These are phyloP conservation scores for Capsella rubella DNA, from an alignment of 441 rosid genomes.

Conservation along the genomic window DNA sequence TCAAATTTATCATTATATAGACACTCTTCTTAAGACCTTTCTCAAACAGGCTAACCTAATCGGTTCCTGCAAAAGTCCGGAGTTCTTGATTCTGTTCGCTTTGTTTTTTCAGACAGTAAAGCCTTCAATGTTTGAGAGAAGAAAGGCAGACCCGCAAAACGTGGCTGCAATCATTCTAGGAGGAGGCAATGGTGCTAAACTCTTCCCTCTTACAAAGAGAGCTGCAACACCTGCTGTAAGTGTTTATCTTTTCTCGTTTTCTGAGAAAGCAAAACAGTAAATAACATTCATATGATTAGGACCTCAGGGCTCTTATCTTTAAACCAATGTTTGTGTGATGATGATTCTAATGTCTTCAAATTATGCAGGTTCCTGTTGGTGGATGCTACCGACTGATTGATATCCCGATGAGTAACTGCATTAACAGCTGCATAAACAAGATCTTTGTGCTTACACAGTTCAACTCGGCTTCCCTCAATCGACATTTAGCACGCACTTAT, in stretches of 20 bases:
- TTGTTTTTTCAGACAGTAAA: constrained; percentile 51
- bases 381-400: constrained; percentile 94
- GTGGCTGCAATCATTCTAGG: constrained; percentile 92
- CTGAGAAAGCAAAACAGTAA: background rate
- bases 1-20: background rate
- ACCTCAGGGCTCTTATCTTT: background rate
- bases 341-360: background rate
- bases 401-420: constrained; percentile 96
- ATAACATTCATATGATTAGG: background rate
- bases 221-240: constrained; percentile 95
- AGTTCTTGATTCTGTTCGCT: constrained; percentile 21
- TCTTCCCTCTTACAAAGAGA: constrained; percentile 88
- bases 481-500: constrained; percentile 90
- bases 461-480: constrained; percentile 92
- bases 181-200: constrained; percentile 91
- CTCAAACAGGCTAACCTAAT: background rate
- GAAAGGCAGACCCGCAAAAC: constrained; percentile 75
- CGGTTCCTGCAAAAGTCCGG: background rate
- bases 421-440: constrained; percentile 93
- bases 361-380: constrained; percentile 80
- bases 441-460: constrained; percentile 89
- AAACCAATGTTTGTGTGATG: background rate
- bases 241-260: background rate
- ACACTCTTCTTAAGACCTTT: background rate
- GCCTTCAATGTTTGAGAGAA: constrained; percentile 58